Evolutionary conservation across 1,284 basidiomycete genomes (phyloP).

Genomic region (Chondrostereum purpureum): DNA sequence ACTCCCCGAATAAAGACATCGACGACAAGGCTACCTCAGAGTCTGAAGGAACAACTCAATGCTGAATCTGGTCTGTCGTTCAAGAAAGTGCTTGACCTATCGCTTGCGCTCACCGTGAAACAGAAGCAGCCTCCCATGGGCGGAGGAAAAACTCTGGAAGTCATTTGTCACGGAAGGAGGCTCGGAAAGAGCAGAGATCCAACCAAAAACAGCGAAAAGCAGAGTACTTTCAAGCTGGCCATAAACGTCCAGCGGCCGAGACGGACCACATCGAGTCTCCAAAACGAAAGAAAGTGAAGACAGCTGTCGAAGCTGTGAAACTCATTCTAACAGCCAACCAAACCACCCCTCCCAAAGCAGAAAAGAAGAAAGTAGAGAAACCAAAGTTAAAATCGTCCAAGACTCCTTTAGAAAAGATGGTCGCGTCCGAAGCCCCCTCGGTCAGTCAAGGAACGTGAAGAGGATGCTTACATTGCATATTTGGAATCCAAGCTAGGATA

Average conservation of each 20-base stretch:
- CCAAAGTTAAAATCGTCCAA: constrained; percentile 9
- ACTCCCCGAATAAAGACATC: constrained; percentile 28
- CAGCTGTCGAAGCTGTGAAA: constrained; percentile 2
- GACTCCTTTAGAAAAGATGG: constrained; percentile 6
- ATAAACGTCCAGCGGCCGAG: constrained; percentile 28
- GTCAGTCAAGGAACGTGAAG: constrained; percentile 46
- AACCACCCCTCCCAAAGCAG: constrained; percentile 2
- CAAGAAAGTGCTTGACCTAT: constrained; percentile 13
- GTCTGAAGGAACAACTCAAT: constrained; percentile 32
- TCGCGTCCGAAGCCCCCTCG: constrained; percentile 7
- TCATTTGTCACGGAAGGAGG: constrained; percentile 49
- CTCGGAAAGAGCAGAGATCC: constrained; percentile 53
- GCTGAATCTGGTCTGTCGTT: constrained; percentile 18
- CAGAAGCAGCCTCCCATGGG: constrained; percentile 1
- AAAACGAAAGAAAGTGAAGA: constrained; percentile 37
- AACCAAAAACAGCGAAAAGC: constrained; percentile 56
- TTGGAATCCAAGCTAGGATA: constrained; percentile 69
- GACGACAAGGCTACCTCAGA: constrained; percentile 35
- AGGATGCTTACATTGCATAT: constrained; percentile 74
- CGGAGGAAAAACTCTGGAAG: constrained; percentile 14
- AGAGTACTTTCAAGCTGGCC: constrained; percentile 36
- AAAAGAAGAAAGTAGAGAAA: constrained; percentile 4
- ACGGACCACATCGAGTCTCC: constrained; percentile 35
- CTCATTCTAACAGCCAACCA: constrained; percentile 4
- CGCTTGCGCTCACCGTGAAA: constrained; percentile 15